Evolutionary conservation across 352 stramenopile species (phyloP).

Genomic region (Phytophthora sp.): DNA sequence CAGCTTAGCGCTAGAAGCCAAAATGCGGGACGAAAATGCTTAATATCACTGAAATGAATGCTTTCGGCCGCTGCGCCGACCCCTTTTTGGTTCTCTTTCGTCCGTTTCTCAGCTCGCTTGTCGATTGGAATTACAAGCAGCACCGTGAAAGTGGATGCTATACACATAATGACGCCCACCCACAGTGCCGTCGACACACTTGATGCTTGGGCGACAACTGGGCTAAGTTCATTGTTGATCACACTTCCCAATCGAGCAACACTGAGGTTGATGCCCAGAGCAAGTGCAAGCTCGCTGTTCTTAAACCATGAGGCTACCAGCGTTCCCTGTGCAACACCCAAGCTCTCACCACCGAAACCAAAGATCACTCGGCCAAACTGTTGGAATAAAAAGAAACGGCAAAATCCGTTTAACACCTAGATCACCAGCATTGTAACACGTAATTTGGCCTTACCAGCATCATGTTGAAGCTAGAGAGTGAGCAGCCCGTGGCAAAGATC

Average conservation of each 20-base stretch:
- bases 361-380: constrained; percentile 91
- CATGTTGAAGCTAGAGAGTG: constrained; percentile 75
- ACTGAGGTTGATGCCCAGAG: constrained; percentile 93
- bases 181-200: constrained; percentile 83
- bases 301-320: constrained; percentile 94
- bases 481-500: constrained; percentile 89
- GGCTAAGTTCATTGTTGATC: constrained; percentile 93
- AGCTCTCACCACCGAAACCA: constrained; percentile 92
- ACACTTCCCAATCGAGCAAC: constrained; percentile 91
- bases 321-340: constrained; percentile 91
- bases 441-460: constrained; percentile 58
- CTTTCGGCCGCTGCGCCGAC: constrained; percentile 34
- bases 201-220: constrained; percentile 68
- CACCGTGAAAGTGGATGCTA: constrained; percentile 68
- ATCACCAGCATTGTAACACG: not conserved
- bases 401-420: not conserved
- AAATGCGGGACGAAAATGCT: constrained; percentile 85
- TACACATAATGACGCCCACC: constrained; percentile 86
- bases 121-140: constrained; percentile 86
- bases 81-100: constrained; percentile 30
- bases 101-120: constrained; percentile 51
- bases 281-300: constrained; percentile 92
- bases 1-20: constrained; percentile 92
- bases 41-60: constrained; percentile 77
- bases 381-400: constrained; percentile 11